Percentiles rank a stretch among this genome's conserved stretches.
phyloP scores from a whole-genome alignment of 2,329 filamentous ascomycete genomes.

The Colletotrichum orchidophilum region DNA sequence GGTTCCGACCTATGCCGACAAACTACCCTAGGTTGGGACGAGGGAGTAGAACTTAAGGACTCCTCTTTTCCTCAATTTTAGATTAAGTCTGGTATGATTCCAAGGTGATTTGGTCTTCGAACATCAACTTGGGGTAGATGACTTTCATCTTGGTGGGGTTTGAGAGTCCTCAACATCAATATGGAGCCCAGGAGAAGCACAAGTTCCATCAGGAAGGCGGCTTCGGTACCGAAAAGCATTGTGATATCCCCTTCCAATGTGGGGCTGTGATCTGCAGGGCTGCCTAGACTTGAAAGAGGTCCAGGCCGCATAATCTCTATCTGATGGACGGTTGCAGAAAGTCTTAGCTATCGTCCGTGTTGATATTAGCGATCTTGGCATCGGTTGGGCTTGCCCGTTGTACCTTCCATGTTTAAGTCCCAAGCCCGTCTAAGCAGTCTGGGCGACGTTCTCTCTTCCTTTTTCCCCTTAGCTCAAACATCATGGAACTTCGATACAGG shows the following conservation, averaged over 20 bases:
- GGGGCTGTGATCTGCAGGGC: conserved; percentile 1
- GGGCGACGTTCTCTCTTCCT: conserved; percentile 11
- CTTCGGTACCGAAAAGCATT: not conserved
- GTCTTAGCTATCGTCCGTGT: conserved; percentile 3
- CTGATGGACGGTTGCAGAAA: not conserved
- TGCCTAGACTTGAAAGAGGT: not conserved
- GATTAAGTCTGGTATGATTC: not conserved
- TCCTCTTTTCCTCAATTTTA: not conserved
- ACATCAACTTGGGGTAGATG: not conserved
- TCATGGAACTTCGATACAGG: not conserved
- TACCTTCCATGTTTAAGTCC: not conserved
- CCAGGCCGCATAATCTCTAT: not conserved
- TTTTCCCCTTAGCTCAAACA: conserved; percentile 13
- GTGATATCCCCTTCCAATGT: not conserved
- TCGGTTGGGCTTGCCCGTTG: not conserved
- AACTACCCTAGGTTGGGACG: not conserved
- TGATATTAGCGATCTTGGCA: conserved; percentile 20
- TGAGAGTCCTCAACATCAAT: not conserved
- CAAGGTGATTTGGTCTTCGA: not conserved
- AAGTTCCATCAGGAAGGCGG: no score
- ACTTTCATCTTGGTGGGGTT: not conserved
- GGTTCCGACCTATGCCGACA: not conserved
- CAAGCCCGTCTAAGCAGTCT: conserved; percentile 8
- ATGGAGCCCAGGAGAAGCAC: no score
- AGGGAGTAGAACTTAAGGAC: not conserved